phyloP scores from a whole-genome alignment of 2,329 filamentous ascomycete genomes.

The Fusarium fujikuroi region DNA sequence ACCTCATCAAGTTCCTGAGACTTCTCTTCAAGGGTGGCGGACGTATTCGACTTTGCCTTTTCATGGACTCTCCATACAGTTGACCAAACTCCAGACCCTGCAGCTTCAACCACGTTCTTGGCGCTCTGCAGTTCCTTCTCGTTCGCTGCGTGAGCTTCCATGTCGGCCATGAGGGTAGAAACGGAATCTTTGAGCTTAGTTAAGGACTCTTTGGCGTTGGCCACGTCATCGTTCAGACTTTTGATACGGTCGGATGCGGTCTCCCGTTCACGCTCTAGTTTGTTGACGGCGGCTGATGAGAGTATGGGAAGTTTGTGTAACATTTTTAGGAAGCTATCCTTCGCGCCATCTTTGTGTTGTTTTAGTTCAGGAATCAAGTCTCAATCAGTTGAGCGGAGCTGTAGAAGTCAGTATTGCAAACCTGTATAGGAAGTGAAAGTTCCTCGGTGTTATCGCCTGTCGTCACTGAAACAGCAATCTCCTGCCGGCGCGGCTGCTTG shows the following conservation, averaged over 20 bases:
- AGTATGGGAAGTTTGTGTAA: background rate
- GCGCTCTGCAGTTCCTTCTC: background rate
- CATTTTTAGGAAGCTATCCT: background rate
- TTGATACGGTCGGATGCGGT: background rate
- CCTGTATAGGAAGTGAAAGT: rapidly evolving
- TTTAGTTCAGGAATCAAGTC: background rate
- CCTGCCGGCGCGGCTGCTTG: background rate
- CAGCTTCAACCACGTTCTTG: background rate
- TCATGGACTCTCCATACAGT: background rate
- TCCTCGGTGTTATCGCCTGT: rapidly evolving
- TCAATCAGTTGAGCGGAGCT: background rate
- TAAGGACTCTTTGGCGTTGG: rapidly evolving
- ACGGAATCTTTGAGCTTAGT: background rate
- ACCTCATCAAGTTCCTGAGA: background rate
- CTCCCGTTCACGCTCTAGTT: background rate
- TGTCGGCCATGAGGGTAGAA: background rate
- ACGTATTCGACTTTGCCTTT: background rate
- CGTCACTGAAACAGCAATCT: background rate
- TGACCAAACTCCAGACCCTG: background rate
- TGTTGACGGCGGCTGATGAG: rapidly evolving
- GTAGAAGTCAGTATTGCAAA: background rate
- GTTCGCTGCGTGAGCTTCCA: background rate
- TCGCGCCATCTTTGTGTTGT: background rate
- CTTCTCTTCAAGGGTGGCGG: background rate
- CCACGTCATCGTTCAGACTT: background rate